A percentile compares a stretch with the other conserved stretches of the same genome.
Conservation (phyloP, 805 yeast genomes). For the Kodamaea hsintzibuensis region DNA sequence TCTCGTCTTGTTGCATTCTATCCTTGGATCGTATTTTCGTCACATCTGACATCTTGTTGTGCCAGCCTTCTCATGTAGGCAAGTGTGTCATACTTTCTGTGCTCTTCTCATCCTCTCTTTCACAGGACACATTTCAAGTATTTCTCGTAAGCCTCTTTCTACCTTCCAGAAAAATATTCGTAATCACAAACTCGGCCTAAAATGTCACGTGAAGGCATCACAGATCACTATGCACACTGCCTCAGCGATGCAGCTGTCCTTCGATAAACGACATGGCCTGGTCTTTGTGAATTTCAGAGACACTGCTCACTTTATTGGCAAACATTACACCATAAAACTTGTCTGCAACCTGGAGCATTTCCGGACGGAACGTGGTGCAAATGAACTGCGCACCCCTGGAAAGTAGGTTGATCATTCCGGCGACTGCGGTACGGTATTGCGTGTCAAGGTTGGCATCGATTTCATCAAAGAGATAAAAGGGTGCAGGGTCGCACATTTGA, state of each 20-base stretch:
- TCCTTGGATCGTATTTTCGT: background rate
- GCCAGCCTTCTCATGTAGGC: too few species aligned
- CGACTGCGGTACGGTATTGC: constrained; percentile 87
- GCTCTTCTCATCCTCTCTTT: background rate
- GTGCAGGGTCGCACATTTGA: constrained; percentile 95
- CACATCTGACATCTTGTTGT: background rate
- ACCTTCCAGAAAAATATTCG: background rate
- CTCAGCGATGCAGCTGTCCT: constrained; percentile 47
- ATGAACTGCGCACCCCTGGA: constrained; percentile 82
- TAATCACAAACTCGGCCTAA: background rate
- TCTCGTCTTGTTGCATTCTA: background rate
- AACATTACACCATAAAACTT: constrained; percentile 86
- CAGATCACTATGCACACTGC: background rate
- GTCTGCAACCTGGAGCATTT: constrained; percentile 84
- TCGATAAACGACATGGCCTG: constrained; percentile 86
- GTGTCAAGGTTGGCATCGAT: constrained; percentile 95
- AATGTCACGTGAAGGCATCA: background rate
- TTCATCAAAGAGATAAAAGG: constrained; percentile 94
- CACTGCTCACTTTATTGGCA: constrained; percentile 76
- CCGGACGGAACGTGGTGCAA: constrained; percentile 95
- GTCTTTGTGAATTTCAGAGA: constrained; percentile 65
- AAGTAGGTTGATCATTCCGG: constrained; percentile 65
- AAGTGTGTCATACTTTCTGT: too few species aligned
- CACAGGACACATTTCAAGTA: background rate
- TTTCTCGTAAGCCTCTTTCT: background rate